Percentiles rank a stretch among this genome's conserved stretches.
Conservation (phyloP, 805 yeast species). For the Yarrowia porcina region DNA sequence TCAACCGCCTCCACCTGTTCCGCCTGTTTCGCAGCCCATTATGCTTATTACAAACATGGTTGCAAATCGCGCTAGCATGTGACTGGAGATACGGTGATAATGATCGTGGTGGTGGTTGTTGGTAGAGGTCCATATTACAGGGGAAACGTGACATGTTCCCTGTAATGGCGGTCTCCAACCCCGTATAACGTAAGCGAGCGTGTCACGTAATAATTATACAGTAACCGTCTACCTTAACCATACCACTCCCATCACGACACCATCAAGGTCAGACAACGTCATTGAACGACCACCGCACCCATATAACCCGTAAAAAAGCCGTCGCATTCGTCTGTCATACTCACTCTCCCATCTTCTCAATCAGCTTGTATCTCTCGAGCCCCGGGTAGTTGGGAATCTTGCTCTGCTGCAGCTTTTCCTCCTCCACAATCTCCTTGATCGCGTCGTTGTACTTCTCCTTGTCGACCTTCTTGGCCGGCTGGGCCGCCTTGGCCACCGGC, state of each 20-base stretch:
- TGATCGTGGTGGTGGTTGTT: no score
- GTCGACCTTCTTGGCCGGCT: constrained; percentile 27
- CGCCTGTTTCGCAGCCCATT: background rate
- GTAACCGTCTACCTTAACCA: no score
- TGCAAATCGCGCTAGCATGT: constrained; percentile 1
- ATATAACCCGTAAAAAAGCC: no score
- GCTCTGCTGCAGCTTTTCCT: constrained; percentile 38
- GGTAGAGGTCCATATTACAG: no score
- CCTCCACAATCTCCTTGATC: constrained; percentile 42
- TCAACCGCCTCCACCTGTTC: background rate
- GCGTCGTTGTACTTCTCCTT: constrained; percentile 40
- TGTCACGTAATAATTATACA: no score
- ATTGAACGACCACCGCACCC: background rate
- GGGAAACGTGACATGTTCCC: no score
- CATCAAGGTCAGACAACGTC: no score
- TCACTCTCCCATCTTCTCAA: constrained; percentile 46
- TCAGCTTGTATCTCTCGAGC: constrained; percentile 38
- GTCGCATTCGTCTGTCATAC: background rate
- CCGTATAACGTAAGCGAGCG: no score
- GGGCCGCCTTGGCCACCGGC: background rate
- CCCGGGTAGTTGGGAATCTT: constrained; percentile 42
- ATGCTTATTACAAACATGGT: constrained; percentile 4
- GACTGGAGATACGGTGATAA: background rate
- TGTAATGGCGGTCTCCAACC: no score
- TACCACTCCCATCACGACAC: no score